phyloP scores from a whole-genome alignment of 2,329 filamentous ascomycete species.

The Phialophora verrucosa region DNA sequence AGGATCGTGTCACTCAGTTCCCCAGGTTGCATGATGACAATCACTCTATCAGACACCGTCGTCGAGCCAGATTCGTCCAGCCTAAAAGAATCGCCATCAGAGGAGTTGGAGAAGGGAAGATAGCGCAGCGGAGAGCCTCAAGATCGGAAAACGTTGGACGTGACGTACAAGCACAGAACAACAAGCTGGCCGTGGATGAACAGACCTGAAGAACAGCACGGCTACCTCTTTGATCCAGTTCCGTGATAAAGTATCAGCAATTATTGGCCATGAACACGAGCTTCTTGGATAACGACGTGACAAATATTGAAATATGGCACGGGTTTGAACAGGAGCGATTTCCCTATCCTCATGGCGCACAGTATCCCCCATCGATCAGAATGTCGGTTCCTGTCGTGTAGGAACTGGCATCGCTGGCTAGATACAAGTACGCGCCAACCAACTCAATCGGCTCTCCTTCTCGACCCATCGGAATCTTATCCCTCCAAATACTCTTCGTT shows the following conservation, averaged over 20 bases:
- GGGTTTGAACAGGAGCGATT: background rate
- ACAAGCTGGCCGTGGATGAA: background rate
- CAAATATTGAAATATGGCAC: background rate
- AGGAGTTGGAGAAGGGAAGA: slow-evolving; percentile 31
- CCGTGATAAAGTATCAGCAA: background rate
- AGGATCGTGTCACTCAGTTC: background rate
- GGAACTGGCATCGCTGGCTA: slow-evolving; percentile 80
- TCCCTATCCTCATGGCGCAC: slow-evolving; percentile 50
- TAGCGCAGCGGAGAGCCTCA: slow-evolving; percentile 33
- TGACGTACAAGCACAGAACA: background rate
- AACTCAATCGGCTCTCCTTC: slow-evolving; percentile 76
- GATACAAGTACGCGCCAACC: slow-evolving; percentile 81
- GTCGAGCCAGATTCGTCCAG: slow-evolving; percentile 12
- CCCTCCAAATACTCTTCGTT: slow-evolving; percentile 74
- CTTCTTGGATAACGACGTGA: background rate
- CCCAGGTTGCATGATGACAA: background rate
- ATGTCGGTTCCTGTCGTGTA: slow-evolving; percentile 80
- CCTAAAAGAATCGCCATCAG: slow-evolving; percentile 27
- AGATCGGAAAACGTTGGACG: background rate
- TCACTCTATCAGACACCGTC: slow-evolving; percentile 14
- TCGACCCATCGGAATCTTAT: slow-evolving; percentile 79
- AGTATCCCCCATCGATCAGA: slow-evolving; percentile 77
- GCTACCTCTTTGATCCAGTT: background rate
- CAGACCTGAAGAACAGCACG: background rate
- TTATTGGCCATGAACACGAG: background rate